phyloP scores from a whole-genome alignment of 805 yeast species.

The Groenewaldozyma salmanticensis region DNA sequence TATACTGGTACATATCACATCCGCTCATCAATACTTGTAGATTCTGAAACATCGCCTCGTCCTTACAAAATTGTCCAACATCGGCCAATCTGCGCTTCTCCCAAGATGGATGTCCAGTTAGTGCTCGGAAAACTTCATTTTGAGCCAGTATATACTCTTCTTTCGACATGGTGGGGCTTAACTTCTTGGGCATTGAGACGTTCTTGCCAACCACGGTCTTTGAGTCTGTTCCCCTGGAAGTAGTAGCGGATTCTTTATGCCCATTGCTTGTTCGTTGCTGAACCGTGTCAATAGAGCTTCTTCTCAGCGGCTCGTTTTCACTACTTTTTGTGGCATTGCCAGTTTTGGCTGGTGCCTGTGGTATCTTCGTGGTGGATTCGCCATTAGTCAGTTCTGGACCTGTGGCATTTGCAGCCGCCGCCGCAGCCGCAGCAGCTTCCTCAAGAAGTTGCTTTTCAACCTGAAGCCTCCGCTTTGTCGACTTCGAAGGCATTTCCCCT shows the following conservation, averaged over 20 bases:
- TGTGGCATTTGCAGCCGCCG: too few species aligned
- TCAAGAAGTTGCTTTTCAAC: constrained; percentile 2
- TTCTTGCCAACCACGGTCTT: background rate
- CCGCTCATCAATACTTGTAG: constrained; percentile 21
- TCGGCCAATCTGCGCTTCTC: background rate
- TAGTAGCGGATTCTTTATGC: background rate
- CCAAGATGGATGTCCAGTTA: constrained; percentile 15
- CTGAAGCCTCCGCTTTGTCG: constrained; percentile 7
- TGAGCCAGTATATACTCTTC: constrained; percentile 20
- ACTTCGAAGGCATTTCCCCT: constrained; percentile 10
- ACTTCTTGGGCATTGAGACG: background rate
- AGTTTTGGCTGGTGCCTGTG: too few species aligned
- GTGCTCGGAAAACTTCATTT: constrained; percentile 19
- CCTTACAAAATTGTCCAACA: background rate
- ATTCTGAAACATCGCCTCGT: constrained; percentile 9
- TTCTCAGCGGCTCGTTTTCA: too few species aligned
- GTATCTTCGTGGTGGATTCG: too few species aligned
- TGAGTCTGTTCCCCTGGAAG: background rate
- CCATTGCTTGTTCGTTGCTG: too few species aligned
- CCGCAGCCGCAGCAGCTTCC: background rate
- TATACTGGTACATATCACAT: constrained; percentile 20
- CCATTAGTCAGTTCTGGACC: too few species aligned
- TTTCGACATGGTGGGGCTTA: constrained; percentile 11
- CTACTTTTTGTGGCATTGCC: too few species aligned
- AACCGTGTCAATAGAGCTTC: too few species aligned